Percentiles rank a stretch among this genome's conserved stretches.
These are phyloP conservation scores for Mychonastes homosphaera DNA, from an alignment of 139 green algal genomes.

Conservation along the genomic window DNA sequence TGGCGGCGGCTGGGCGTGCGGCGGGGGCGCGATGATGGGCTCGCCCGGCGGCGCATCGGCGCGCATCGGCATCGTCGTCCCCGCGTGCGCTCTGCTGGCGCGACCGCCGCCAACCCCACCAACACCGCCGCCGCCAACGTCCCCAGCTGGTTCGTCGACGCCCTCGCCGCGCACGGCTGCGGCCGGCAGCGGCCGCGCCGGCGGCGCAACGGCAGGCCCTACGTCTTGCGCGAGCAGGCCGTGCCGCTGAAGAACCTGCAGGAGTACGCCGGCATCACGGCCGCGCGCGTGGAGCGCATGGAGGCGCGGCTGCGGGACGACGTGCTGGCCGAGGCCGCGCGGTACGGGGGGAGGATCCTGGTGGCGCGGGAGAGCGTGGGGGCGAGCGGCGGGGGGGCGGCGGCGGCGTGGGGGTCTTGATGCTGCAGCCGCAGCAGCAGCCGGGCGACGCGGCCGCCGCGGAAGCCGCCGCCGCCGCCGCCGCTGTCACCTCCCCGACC, in stretches of 20 bases:
- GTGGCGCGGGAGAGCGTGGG: conserved; percentile 54
- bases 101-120: no score
- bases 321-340: conserved; percentile 62
- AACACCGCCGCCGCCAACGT: conserved; percentile 6
- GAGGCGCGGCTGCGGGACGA: conserved; percentile 81
- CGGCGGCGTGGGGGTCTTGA: conserved; percentile 68
- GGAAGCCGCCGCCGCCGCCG: no score
- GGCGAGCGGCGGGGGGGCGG: conserved; percentile 51
- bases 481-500: no score
- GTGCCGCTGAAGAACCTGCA: no score
- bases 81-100: no score
- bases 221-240: conserved; percentile 84
- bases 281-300: conserved; percentile 73
- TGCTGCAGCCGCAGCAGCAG: conserved; percentile 44
- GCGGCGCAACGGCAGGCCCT: conserved; percentile 64
- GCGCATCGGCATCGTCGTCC: no score
- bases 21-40: no score
- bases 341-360: conserved; percentile 53
- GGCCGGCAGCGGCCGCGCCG: not conserved
- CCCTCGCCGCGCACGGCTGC: not conserved
- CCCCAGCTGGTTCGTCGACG: conserved; percentile 33
- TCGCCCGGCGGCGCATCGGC: no score
- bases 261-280: conserved; percentile 88
- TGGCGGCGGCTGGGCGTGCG: no score
- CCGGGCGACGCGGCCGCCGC: no score